Base-by-base conservation (phyloP, 257 asterid genomes). In the Ilex aquifolium region DNA sequence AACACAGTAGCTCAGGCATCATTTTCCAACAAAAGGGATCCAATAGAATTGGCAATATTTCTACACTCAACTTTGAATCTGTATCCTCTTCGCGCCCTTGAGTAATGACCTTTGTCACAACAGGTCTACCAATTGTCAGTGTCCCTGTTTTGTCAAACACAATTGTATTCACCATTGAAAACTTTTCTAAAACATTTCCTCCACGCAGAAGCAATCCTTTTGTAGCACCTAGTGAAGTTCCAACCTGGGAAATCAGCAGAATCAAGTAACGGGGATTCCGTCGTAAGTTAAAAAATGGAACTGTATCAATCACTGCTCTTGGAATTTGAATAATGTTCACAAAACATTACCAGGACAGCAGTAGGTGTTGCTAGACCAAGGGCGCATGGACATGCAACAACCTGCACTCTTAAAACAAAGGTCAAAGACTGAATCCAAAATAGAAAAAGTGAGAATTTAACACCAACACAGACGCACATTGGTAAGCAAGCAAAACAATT, bases 281-380 rank as follows among this genome's bases (percentile, higher is more conserved):
- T 36, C 5, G 8, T 36, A 36, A 36, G 42, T 36, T 36, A 36
- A 36, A 36, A 5, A 36, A 36, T 36, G 7, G 42, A 36, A 36
- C 42, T 36, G 42, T 36, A 36, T 8, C 42, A 64, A 16, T 27
- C 57, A 62, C 3, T 31, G 2, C 7, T 27, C 12, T 15, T 48
- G 31, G 39, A 65, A 65, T 13, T 58, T 70, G 66, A 62, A 68
- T 59, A 50, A 56, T 40, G 54, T 44, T 10, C 3, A 49, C 56
- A 65, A 59, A 52, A 56, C 14, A 63, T 72, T 93, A 93, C 99
- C 97, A 93, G 85, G 67, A 93, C 97, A 56, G 99, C 99, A 55
- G 99, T 93, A 60, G 99, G 99, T 60, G 99, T 93, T 65, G 99
- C 99, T 69, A 93, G 75, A 74, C 99, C 99, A 72, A 93, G 97